phyloP scores from a whole-genome alignment of 495 filamentous ascomycete species.

The Daldinia vernicosa region DNA sequence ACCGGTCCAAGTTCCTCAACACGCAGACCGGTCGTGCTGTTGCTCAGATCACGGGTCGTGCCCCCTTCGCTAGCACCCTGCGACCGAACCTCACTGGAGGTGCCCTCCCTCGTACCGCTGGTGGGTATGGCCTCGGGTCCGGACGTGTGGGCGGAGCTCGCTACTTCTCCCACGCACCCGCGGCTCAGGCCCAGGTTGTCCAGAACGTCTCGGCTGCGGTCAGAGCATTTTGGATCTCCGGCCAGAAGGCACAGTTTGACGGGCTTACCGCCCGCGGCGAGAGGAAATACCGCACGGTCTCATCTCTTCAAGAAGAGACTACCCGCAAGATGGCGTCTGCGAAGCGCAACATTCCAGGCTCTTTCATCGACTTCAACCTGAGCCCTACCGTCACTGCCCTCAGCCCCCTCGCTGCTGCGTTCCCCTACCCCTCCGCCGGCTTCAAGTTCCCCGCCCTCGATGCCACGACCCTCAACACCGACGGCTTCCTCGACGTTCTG shows the following conservation, averaged over 20 bases:
- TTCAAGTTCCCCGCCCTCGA: constrained; percentile 48
- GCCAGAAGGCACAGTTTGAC: constrained; percentile 85
- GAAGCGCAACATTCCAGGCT: constrained; percentile 70
- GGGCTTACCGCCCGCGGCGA: constrained; percentile 74
- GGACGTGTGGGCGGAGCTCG: constrained; percentile 76
- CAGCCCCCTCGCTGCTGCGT: constrained; percentile 63
- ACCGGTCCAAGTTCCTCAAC: constrained; percentile 70
- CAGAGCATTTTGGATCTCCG: constrained; percentile 87
- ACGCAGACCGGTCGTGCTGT: constrained; percentile 74
- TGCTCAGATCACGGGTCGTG: constrained; percentile 69
- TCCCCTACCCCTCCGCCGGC: constrained; percentile 48
- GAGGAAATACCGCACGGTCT: constrained; percentile 78
- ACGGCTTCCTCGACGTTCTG: constrained; percentile 82
- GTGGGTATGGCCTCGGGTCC: constrained; percentile 79
- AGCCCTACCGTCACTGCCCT: constrained; percentile 89
- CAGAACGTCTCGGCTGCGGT: constrained; percentile 92
- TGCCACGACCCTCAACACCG: constrained; percentile 70
- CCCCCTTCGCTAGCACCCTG: constrained; percentile 89
- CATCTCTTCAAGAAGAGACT: constrained; percentile 73
- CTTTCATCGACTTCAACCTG: constrained; percentile 83
- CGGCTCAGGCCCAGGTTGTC: constrained; percentile 87
- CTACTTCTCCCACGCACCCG: constrained; percentile 89
- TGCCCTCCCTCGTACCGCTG: constrained; percentile 81
- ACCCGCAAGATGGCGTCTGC: constrained; percentile 65
- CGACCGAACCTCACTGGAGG: constrained; percentile 94